Evolutionary conservation across 1,139 yeast genomes (phyloP), one percentile per base, ranked within the genome.

Genomic region (Taiozyma sp.): DNA sequence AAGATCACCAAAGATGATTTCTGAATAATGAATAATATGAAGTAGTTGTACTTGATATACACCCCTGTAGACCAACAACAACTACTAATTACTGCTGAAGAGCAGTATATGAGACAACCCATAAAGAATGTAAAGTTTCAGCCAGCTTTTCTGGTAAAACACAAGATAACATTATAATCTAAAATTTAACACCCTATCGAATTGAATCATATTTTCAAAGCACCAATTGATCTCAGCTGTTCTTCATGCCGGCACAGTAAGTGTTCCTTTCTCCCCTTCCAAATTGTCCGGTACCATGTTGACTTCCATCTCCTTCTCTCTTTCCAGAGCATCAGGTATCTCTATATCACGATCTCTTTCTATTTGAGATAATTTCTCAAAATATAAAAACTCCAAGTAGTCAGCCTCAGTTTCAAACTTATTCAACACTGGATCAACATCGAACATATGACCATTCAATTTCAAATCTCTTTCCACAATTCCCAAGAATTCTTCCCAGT

Each of bases 1-100:
- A 74, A 75, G 43, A 79, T 83, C 43, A 62, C 65, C 0, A 64
- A 61, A 35, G 66, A 56, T 3, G 80, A 76, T 53, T 53, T 9
- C 19, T 19, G 13, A 28, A 28, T 28, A 28, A 28, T 30, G 13
- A 4, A 13, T 30, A 13, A 30, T 30, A 28, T 13, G n/a, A 30
- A 30, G 34, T 30, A 13, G 34, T 30, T 13, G 34, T 30, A 13
- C 10, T 13, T 6, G 34, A 30, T 30, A 30, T 30, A 30, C 34
- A 30, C n/a, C 34, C 34, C 2, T 13, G 34, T 30, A 30, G 6
- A 30, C n/a, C 34, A 30, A 30, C 34, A 13, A 30, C 34, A 13
- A 30, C 34, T 30, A 30, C n/a, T 24, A 24, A 24, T 7, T 5
- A 6, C 26, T 24, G 26, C 6, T 24, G 26, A 24, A 24, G 26